phyloP scores from a whole-genome alignment of 176 grass and related monocot genomes.

The Rhynchospora tenuis region DNA sequence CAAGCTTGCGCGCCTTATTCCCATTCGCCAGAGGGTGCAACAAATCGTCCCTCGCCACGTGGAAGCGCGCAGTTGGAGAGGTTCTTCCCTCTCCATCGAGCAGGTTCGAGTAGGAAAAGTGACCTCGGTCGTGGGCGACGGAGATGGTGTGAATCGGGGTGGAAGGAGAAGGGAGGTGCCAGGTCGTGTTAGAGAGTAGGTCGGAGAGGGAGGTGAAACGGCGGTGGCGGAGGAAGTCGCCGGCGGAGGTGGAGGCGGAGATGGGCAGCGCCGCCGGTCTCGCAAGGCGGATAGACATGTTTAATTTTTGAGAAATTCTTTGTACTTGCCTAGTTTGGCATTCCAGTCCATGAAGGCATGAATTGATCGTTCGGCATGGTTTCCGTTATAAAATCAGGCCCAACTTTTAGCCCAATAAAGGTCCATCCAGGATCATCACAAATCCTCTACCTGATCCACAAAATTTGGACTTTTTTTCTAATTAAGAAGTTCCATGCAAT shows the following conservation, averaged over 20 bases:
- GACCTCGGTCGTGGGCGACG: conserved; percentile 17
- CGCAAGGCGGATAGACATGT: neutral
- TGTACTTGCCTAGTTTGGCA: too few species aligned
- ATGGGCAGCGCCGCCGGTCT: neutral
- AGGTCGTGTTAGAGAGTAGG: conserved; percentile 39
- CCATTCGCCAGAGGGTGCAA: conserved; percentile 83
- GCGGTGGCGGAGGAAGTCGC: neutral
- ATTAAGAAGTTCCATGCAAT: too few species aligned
- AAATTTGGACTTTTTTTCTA: too few species aligned
- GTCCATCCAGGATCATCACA: neutral
- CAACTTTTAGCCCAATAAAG: neutral
- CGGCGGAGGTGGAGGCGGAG: neutral
- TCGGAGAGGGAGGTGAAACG: neutral
- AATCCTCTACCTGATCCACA: too few species aligned
- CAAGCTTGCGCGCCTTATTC: conserved; percentile 93
- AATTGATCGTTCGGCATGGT: too few species aligned
- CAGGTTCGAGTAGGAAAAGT: conserved; percentile 47
- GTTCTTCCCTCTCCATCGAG: neutral
- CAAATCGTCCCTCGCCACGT: conserved; percentile 69
- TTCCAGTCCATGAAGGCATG: too few species aligned
- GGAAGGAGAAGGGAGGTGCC: conserved; percentile 61
- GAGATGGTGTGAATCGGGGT: conserved; percentile 60
- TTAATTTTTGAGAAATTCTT: neutral
- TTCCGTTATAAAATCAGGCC: neutral
- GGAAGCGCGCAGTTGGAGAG: conserved; percentile 22